Base-by-base conservation (phyloP, 2,329 filamentous ascomycete genomes). In the Aspergillus proliferans region DNA sequence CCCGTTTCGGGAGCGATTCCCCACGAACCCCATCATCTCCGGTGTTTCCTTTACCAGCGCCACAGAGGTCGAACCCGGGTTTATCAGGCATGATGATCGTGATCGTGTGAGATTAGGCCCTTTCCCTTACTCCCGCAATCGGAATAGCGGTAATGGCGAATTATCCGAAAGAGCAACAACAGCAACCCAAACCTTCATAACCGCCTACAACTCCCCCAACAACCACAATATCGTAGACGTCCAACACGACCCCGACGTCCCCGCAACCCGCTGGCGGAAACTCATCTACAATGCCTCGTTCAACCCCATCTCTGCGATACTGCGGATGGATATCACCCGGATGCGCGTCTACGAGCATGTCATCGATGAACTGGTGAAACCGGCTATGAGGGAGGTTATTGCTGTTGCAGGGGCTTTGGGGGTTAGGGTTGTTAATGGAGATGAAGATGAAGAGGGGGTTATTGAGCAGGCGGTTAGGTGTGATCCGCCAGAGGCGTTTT, bases 21-120 rank as follows among this genome's bases (percentile, higher is more conserved):
- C 80, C 0, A 50, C 59, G 3, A 83, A 80, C 51, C 61, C 74
- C 0, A 57, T 82, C 6, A 67, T 84, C 1, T 78, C 75, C 3
- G 78, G 78, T 3, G 71, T 83, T 7, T 74, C 72, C 2, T 66
- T 77, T 45, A 80, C 79, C 47, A 76, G 78, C 22, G 73, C 76
- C 2, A 73, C 73, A 3, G 78, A 83, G 55, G 55, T 60, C 0
- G 71, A 68, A 0, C 14, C n/a, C 6, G 80, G 78, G 2, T 57
- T 67, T 9, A 75, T 84, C 46, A 60, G 74, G 4, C 78, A 84
- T 51, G 73, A 78, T 43, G 75, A 80, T 51, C 61, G 63, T 1
- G 81, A 84, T 58, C 61, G 56, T 0, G 68, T 78, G 4, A 67
- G 72, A 44, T 68, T 84, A 42, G 79, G 80, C 0, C 66, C 76